These are phyloP conservation scores for Papilionanthe hybrid DNA, from an alignment of 116 monocot species.

Conservation along the genomic window DNA sequence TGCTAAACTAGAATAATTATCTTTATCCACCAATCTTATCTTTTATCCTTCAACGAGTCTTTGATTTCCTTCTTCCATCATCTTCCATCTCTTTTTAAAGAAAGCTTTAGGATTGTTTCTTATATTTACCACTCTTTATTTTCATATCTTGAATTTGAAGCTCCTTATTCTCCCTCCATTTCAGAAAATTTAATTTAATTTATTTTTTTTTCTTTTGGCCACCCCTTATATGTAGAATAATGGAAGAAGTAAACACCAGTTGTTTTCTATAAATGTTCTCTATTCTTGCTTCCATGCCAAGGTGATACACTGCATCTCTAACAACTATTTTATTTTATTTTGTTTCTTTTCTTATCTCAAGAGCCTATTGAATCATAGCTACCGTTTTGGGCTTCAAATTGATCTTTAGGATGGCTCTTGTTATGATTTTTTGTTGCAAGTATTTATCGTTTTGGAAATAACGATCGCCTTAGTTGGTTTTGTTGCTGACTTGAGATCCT, in stretches of 20 bases:
- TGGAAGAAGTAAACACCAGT: neutral
- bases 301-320: neutral
- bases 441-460: neutral
- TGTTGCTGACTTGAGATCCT: neutral
- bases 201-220: neutral
- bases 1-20: neutral
- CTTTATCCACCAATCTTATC: no score
- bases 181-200: neutral
- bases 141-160: neutral
- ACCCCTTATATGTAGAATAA: neutral
- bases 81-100: neutral
- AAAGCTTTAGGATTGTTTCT: neutral
- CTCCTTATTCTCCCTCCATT: neutral
- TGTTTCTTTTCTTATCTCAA: no score
- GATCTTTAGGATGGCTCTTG: neutral
- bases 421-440: neutral
- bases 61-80: neutral
- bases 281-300: neutral
- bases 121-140: neutral
- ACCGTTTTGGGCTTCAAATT: no score
- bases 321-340: no score
- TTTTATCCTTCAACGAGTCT: neutral
- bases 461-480: neutral
- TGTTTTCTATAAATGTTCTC: neutral
- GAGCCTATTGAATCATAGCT: no score